phyloP scores from a whole-genome alignment of 2,329 filamentous ascomycete species.

The Ophiocordyceps sinensis region DNA sequence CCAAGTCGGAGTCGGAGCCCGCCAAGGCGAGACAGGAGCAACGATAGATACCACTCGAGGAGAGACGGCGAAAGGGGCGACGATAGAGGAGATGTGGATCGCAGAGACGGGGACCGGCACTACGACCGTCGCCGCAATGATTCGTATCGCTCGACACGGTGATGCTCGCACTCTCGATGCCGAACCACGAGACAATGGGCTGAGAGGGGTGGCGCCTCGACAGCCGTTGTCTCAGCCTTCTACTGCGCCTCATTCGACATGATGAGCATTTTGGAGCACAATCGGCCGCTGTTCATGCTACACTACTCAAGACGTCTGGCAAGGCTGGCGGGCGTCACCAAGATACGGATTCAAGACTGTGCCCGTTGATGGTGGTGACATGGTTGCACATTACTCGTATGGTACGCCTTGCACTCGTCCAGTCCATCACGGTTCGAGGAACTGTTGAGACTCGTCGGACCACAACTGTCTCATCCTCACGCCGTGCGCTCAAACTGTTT shows the following conservation, averaged over 20 bases:
- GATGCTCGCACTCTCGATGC: not conserved
- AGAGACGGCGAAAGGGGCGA: constrained; percentile 12
- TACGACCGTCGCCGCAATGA: constrained; percentile 10
- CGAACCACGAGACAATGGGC: no score
- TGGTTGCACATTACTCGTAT: not conserved
- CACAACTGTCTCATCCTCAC: constrained; percentile 1
- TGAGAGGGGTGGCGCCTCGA: no score
- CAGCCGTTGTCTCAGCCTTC: no score
- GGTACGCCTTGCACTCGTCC: not conserved
- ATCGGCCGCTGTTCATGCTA: no score
- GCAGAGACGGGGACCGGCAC: constrained; percentile 9
- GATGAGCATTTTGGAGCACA: no score
- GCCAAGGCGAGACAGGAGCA: constrained; percentile 15
- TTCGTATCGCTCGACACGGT: constrained; percentile 2
- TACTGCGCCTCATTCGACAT: no score
- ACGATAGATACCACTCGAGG: constrained; percentile 15
- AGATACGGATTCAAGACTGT: not conserved
- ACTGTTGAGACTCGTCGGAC: not conserved
- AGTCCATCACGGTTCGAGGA: not conserved
- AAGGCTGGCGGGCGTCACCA: not conserved
- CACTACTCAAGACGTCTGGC: no score
- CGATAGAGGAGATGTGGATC: constrained; percentile 8
- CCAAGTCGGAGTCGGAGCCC: constrained; percentile 18
- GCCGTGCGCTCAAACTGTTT: not conserved
- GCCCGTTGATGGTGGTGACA: not conserved